These are phyloP conservation scores for Myxozyma nipponensis DNA, from an alignment of 805 yeast genomes.

Conservation along the genomic window DNA sequence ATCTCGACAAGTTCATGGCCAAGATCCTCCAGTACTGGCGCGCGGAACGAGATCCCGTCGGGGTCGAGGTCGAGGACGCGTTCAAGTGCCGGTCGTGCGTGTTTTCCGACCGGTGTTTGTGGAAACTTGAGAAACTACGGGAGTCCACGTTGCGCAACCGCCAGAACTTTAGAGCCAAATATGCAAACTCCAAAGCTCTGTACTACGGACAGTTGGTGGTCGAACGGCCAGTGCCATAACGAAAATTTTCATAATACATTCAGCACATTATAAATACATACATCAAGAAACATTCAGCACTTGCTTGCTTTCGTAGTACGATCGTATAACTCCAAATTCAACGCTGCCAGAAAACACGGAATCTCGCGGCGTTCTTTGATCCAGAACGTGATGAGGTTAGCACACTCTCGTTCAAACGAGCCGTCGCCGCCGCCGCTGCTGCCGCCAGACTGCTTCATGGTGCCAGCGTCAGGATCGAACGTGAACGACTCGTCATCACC, in stretches of 20 bases:
- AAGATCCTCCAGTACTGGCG: conserved; percentile 18
- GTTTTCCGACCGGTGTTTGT: conserved; percentile 17
- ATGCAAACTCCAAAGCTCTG: neutral
- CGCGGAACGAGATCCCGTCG: conserved; percentile 23
- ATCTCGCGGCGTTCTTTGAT: conserved; percentile 63
- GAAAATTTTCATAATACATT: neutral
- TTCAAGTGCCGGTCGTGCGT: conserved; percentile 24
- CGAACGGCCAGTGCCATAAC: neutral
- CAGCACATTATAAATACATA: neutral
- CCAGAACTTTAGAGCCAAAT: conserved; percentile 7
- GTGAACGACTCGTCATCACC: conserved; percentile 46
- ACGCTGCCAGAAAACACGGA: conserved; percentile 73
- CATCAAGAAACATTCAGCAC: conserved; percentile 2
- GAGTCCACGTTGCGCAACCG: conserved; percentile 16
- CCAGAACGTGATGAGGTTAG: conserved; percentile 61
- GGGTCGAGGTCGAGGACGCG: conserved; percentile 27
- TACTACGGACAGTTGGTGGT: conserved; percentile 9
- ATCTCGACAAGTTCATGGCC: neutral
- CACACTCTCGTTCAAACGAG: conserved; percentile 40
- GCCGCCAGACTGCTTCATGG: conserved; percentile 48
- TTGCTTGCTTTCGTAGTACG: conserved; percentile 31
- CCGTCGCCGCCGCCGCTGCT: conserved; percentile 32
- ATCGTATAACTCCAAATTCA: conserved; percentile 64
- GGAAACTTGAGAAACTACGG: conserved; percentile 18
- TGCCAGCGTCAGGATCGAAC: conserved; percentile 53